These are phyloP conservation scores for Hevea brasiliensis DNA, from an alignment of 345 rosid species.

Conservation along the genomic window DNA sequence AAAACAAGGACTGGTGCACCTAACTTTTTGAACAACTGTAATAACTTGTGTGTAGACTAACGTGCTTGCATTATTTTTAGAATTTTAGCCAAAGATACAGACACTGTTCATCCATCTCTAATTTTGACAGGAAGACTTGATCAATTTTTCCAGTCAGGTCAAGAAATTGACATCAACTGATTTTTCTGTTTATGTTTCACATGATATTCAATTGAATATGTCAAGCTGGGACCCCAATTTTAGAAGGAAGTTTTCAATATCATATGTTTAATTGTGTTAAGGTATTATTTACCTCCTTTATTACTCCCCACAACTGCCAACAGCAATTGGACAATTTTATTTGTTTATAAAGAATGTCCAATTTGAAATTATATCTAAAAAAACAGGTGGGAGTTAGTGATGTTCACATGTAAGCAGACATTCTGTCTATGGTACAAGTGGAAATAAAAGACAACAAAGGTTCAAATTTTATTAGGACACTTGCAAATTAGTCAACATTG, in stretches of 20 bases:
- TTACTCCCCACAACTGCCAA: not conserved
- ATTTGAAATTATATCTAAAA: not conserved
- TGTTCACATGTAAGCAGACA: constrained; percentile 18
- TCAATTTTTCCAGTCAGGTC: not conserved
- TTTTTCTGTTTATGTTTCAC: not conserved
- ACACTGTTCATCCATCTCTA: not conserved
- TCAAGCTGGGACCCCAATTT: not conserved
- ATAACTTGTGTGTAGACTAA: not conserved
- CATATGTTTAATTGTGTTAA: not conserved
- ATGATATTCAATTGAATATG: not conserved
- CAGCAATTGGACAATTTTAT: not conserved
- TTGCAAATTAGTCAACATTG: constrained; percentile 2
- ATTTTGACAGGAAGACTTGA: not conserved
- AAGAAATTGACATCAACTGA: constrained; percentile 6
- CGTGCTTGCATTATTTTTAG: not conserved
- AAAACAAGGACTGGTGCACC: not conserved
- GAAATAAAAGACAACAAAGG: not conserved
- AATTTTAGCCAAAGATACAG: constrained; percentile 5
- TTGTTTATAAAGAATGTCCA: not conserved
- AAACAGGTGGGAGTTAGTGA: not conserved
- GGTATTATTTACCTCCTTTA: not conserved
- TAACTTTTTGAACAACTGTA: not conserved
- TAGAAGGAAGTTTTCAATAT: not conserved
- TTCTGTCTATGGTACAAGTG: not conserved
- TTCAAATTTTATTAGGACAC: constrained; percentile 4